Percentiles rank a stretch among this genome's conserved stretches.
Conservation (phyloP, 371 early-diverging fungal species). For the Mucor plumbeus region DNA sequence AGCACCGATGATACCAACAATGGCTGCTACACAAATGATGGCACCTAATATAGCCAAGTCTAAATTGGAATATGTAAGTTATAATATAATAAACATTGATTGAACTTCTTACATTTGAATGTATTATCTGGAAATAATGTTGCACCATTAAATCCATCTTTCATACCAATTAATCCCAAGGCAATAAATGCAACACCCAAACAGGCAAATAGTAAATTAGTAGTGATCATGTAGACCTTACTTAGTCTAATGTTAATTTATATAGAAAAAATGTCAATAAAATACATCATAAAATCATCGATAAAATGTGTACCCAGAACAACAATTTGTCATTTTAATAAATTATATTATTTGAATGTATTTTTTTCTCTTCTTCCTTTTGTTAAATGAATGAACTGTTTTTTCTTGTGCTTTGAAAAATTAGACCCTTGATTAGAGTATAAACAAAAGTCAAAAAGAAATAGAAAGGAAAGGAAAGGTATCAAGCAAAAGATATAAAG, state of each 20-base stretch:
- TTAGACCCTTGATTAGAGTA: not conserved
- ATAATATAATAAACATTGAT: conserved; percentile 3
- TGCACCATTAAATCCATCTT: conserved; percentile 43
- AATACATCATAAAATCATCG: not conserved
- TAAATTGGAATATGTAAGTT: conserved; percentile 16
- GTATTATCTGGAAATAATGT: conserved; percentile 41
- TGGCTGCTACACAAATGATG: conserved; percentile 44
- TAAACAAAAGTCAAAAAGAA: not conserved
- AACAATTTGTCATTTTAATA: conserved; percentile 37
- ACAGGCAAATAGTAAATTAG: conserved; percentile 49
- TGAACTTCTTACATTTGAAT: conserved; percentile 43
- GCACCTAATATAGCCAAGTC: conserved; percentile 47
- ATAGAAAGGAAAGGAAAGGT: not conserved
- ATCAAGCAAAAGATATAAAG: not conserved
- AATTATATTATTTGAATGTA: not conserved
- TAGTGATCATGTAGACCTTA: conserved; percentile 50
- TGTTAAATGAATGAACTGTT: conserved; percentile 1
- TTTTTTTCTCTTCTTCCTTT: not conserved
- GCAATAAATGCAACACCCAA: conserved; percentile 51
- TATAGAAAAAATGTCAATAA: not conserved
- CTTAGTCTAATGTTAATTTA: conserved; percentile 41
- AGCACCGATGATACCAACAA: conserved; percentile 43
- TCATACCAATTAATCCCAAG: conserved; percentile 48
- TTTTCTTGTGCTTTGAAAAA: not conserved
- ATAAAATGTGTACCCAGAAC: conserved; percentile 30